Conservation (phyloP, 2,329 filamentous ascomycete species). For the Hirsutella minnesotensis region DNA sequence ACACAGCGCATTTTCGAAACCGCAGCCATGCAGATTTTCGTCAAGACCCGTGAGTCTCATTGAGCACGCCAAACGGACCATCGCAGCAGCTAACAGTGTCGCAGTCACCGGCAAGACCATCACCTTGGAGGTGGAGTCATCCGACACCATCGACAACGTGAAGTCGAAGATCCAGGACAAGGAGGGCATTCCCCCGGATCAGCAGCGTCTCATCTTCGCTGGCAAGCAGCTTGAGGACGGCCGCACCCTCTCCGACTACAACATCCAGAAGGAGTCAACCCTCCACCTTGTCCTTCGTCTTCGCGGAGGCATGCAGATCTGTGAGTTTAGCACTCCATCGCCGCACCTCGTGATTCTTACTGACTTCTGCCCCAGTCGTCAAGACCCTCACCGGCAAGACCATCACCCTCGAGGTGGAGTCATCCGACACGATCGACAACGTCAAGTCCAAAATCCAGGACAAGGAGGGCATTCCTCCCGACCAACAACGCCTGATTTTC, state of each 20-base stretch:
- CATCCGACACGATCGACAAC: conserved; percentile 88
- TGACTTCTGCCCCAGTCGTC: not conserved
- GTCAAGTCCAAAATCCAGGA: conserved; percentile 98
- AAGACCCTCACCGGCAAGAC: conserved; percentile 2
- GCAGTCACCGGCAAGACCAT: conserved; percentile 13
- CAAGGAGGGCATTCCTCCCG: conserved; percentile 93
- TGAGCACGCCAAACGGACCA: no score
- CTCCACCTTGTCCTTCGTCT: conserved; percentile 48
- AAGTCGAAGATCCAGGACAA: conserved; percentile 98
- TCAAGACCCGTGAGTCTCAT: conserved; percentile 71
- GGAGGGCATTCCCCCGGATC: conserved; percentile 90
- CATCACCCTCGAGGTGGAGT: conserved; percentile 59
- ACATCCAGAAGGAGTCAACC: conserved; percentile 66
- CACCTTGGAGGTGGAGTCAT: conserved; percentile 70
- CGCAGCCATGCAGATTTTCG: conserved; percentile 87
- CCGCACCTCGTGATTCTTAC: not conserved
- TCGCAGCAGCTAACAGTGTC: not conserved
- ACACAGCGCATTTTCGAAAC: not conserved
- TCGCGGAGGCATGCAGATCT: conserved; percentile 42
- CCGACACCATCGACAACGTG: conserved; percentile 90
- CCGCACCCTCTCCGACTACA: conserved; percentile 82
- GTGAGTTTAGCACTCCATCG: conserved; percentile 19
- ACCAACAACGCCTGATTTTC: conserved; percentile 93
- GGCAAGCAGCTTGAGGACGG: conserved; percentile 95
- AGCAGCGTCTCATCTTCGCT: conserved; percentile 90